Evolutionary conservation across 140 eudicot genomes (phyloP).

Genomic region (Bidens hawaiensis): DNA sequence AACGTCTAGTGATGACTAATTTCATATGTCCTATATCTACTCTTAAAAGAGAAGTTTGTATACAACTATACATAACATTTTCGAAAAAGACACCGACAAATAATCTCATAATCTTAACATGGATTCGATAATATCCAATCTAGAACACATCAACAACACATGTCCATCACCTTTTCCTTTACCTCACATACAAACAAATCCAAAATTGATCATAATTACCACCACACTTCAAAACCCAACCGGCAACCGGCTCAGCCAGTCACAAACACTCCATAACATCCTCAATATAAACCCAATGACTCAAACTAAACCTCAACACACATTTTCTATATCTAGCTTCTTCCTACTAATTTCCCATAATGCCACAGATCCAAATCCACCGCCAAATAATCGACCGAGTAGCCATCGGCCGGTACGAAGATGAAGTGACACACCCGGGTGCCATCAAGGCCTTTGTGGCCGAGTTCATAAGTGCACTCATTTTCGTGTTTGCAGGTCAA

Average conservation of each 20-base stretch:
- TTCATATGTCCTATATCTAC: too few relatives aligned
- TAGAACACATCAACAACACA: too few relatives aligned
- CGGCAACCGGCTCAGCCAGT: slow-evolving; percentile 38
- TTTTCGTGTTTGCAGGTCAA: slow-evolving; percentile 75
- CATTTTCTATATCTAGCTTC: neutral
- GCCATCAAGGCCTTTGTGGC: slow-evolving; percentile 67
- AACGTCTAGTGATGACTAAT: too few relatives aligned
- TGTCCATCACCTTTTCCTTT: too few relatives aligned
- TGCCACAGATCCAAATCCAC: slow-evolving; percentile 15
- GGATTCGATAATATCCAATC: too few relatives aligned
- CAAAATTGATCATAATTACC: too few relatives aligned
- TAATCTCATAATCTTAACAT: too few relatives aligned
- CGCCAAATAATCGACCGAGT: slow-evolving; percentile 34
- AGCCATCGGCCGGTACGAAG: slow-evolving; percentile 43
- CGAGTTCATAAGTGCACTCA: slow-evolving; percentile 62
- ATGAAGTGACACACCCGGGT: slow-evolving; percentile 52
- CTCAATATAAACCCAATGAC: slow-evolving; percentile 25
- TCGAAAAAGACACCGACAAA: too few relatives aligned
- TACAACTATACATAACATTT: too few relatives aligned
- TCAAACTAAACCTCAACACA: neutral
- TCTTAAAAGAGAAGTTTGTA: too few relatives aligned
- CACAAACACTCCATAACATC: neutral
- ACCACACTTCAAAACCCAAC: neutral
- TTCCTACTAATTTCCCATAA: slow-evolving; percentile 8
- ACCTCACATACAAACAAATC: too few relatives aligned